A percentile compares a stretch with the other conserved stretches of the same genome.
phyloP scores from a whole-genome alignment of 495 filamentous ascomycete species.

The Penicillium manginii region DNA sequence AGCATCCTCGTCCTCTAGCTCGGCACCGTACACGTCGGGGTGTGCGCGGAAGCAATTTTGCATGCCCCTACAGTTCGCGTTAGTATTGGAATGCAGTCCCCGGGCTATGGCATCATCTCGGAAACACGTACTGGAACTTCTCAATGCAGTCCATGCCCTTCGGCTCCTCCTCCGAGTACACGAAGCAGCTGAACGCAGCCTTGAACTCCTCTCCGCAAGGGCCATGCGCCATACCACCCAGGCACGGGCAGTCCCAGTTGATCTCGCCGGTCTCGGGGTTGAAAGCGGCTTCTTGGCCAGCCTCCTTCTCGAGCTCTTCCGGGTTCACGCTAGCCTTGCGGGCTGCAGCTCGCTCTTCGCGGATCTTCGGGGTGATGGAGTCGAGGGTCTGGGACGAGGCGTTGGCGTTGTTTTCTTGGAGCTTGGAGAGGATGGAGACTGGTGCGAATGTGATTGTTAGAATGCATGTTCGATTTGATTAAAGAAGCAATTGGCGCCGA shows the following conservation, averaged over 20 bases:
- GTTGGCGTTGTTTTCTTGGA: conserved; percentile 27
- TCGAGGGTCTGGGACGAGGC: conserved; percentile 48
- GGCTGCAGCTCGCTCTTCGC: conserved; percentile 32
- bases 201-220: conserved; percentile 96
- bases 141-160: conserved; percentile 99
- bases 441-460: not conserved
- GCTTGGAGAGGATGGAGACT: conserved; percentile 41
- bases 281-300: conserved; percentile 85
- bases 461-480: too few species aligned
- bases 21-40: conserved; percentile 90
- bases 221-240: conserved; percentile 96
- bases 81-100: not conserved
- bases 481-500: conserved; percentile 4
- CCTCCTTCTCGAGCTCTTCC: conserved; percentile 77
- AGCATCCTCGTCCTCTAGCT: conserved; percentile 77
- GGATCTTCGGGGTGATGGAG: conserved; percentile 48
- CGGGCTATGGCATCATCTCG: not conserved
- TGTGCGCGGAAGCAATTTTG: conserved; percentile 93
- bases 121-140: conserved; percentile 80
- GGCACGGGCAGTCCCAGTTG: conserved; percentile 98
- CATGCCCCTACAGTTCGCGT: conserved; percentile 67
- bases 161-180: conserved; percentile 91
- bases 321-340: conserved; percentile 28
- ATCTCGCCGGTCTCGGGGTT: conserved; percentile 99
- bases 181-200: conserved; percentile 95